Evolutionary conservation across 2,329 filamentous ascomycete species (phyloP), one percentile per base, ranked within the genome.

Genomic region (Pestalotiopsis sp.): DNA sequence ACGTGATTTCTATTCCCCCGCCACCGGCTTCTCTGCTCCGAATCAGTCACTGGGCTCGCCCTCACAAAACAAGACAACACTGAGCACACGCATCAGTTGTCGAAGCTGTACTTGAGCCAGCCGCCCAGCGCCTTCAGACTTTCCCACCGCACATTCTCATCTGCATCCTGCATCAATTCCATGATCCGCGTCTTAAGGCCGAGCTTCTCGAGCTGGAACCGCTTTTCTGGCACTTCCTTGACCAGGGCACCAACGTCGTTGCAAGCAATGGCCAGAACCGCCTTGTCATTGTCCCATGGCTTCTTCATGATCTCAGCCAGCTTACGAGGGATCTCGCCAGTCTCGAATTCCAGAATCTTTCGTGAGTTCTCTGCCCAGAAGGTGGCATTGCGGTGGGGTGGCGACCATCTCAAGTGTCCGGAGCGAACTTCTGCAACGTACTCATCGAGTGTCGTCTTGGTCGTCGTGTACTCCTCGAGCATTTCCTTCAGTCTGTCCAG

Each of bases 341-440:
- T 92, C 78, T 94, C 90, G 72, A 92, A 89, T 65, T 97, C 94
- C 69, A 97, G 85, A 72, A 98, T 97, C 76, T 91, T 92, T 69
- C 92, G 90, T 7, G 95, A 93, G 75, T 98, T 97, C 75, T 97
- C 95, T 58, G 91, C 90, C 95, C 95, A 98, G 83, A 98, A 98
- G 5, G 91, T 89, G 60, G 91, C 87, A 83, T 92, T 95, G 75
- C 93, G 91, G 82, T 98, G 95, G 52, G 95, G 94, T 38, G 95
- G 95, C 4, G 93, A 96, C 95, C 95, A 98, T 76, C 94, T 91
- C 67, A 98, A 86, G 78, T 97, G 94, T 45, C 95, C 95, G 2
- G 93, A 91, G 75, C 92, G 88, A 65, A 98, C 87, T 81, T 98
- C 95, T 68, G 92, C 93, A 5, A 94, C 90, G 79, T 97, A 97